Percentiles rank a stretch among this genome's conserved stretches.
Conservation (phyloP, 768 basidiomycete genomes). For the Zangia roseola region DNA sequence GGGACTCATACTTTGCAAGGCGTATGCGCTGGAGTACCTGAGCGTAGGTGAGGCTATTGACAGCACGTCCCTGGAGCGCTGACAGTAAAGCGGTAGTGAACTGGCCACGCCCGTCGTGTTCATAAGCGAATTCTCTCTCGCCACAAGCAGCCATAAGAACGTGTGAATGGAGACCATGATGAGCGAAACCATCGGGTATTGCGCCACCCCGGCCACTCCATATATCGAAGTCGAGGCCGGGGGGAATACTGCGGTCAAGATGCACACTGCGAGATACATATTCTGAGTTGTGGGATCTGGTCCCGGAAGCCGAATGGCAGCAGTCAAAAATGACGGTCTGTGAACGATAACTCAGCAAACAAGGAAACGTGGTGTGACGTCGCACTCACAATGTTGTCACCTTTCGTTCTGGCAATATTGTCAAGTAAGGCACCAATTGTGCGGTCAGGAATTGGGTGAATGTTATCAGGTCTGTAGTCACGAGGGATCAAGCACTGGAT, state of each 20-base stretch:
- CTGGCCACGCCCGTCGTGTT: conserved; percentile 18
- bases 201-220: conserved; percentile 12
- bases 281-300: conserved; percentile 15
- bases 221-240: conserved; percentile 28
- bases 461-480: conserved; percentile 23
- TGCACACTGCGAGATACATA: conserved; percentile 5
- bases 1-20: conserved; percentile 5
- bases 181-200: conserved; percentile 19
- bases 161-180: conserved; percentile 35
- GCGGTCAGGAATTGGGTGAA: conserved; percentile 43
- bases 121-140: conserved; percentile 33
- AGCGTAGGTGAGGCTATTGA: conserved; percentile 23
- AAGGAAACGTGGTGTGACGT: not conserved
- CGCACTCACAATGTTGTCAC: conserved; percentile 43
- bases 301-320: conserved; percentile 41
- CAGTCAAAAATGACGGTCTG: conserved; percentile 49
- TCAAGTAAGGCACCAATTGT: conserved; percentile 39
- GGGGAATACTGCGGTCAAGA: conserved; percentile 1
- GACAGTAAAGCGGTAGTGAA: conserved; percentile 27
- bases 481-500: conserved; percentile 32
- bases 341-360: not conserved
- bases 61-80: not conserved
- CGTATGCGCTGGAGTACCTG: conserved; percentile 21
- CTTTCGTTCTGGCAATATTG: conserved; percentile 36
- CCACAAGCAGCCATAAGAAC: conserved; percentile 45